Evolutionary conservation across 148 eudicot genomes (phyloP).

Genomic region (Vaccinium macrocarpon): DNA sequence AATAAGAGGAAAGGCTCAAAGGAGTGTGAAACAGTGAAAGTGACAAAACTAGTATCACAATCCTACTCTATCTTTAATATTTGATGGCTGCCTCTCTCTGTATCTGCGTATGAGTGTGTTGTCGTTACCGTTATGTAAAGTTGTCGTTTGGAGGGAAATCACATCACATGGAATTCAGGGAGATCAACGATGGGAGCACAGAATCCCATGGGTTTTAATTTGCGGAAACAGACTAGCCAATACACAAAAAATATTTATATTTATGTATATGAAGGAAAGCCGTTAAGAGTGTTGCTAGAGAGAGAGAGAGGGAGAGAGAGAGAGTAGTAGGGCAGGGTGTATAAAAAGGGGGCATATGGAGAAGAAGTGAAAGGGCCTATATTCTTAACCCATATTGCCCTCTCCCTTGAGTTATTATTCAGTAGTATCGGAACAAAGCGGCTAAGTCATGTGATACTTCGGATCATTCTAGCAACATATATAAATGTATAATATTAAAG

Average conservation of each 20-base stretch:
- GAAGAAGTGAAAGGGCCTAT: neutral
- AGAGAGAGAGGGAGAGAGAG: neutral
- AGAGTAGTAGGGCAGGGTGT: neutral
- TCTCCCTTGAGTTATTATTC: neutral
- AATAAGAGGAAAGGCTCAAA: neutral
- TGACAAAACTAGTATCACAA: conserved; percentile 9
- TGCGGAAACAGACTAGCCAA: conserved; percentile 8
- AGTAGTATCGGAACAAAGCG: too few relatives aligned
- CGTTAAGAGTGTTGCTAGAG: neutral
- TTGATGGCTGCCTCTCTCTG: neutral
- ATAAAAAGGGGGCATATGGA: neutral
- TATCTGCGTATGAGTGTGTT: neutral
- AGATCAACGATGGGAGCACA: conserved; percentile 8
- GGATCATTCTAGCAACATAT: too few relatives aligned
- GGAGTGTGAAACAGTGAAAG: neutral
- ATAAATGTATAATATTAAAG: too few relatives aligned
- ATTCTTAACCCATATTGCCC: neutral
- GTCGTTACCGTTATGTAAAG: conserved; percentile 11
- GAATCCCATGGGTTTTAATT: conserved; percentile 3
- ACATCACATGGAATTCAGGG: conserved; percentile 10
- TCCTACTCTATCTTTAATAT: neutral
- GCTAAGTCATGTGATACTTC: too few relatives aligned
- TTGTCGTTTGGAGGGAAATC: neutral
- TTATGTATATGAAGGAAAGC: too few relatives aligned
- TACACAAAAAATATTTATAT: neutral